Evolutionary conservation across 441 rosid species (phyloP).

Genomic region (Metrosideros polymorpha): DNA sequence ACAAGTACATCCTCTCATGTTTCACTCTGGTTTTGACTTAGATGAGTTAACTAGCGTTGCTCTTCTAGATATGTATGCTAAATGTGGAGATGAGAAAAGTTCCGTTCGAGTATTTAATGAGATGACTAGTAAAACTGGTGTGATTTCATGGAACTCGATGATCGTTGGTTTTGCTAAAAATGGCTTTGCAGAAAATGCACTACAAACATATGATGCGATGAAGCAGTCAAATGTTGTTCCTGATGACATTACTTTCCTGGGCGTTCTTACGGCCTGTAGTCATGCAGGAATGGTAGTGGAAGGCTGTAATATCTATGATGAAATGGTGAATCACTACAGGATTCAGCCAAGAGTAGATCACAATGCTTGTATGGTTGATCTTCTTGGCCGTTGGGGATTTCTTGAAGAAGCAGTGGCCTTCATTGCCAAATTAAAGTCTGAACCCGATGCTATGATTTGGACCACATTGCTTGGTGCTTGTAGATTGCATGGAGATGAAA

Average conservation of each 20-base stretch:
- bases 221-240: slow-evolving; percentile 43
- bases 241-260: slow-evolving; percentile 85
- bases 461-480: slow-evolving; percentile 85
- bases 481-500: slow-evolving; percentile 77
- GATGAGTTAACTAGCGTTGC: slow-evolving; percentile 75
- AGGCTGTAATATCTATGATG: slow-evolving; percentile 53
- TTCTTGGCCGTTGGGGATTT: slow-evolving; percentile 84
- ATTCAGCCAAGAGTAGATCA: slow-evolving; percentile 71
- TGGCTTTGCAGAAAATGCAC: slow-evolving; percentile 75
- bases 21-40: slow-evolving; percentile 48
- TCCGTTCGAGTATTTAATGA: slow-evolving; percentile 56
- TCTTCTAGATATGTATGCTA: slow-evolving; percentile 89
- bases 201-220: slow-evolving; percentile 49
- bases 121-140: slow-evolving; percentile 37
- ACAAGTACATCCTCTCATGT: slow-evolving; percentile 55
- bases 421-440: slow-evolving; percentile 38
- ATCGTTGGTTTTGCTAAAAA: slow-evolving; percentile 88
- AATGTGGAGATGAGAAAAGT: slow-evolving; percentile 72
- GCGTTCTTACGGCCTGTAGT: slow-evolving; percentile 89
- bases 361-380: slow-evolving; percentile 87
- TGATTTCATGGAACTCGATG: slow-evolving; percentile 85
- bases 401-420: slow-evolving; percentile 75
- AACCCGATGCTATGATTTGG: slow-evolving; percentile 77
- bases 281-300: slow-evolving; percentile 78
- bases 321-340: slow-evolving; percentile 45